These are phyloP conservation scores for Trichoderma polysporum DNA, from an alignment of 2,329 filamentous ascomycete genomes.

Conservation along the genomic window DNA sequence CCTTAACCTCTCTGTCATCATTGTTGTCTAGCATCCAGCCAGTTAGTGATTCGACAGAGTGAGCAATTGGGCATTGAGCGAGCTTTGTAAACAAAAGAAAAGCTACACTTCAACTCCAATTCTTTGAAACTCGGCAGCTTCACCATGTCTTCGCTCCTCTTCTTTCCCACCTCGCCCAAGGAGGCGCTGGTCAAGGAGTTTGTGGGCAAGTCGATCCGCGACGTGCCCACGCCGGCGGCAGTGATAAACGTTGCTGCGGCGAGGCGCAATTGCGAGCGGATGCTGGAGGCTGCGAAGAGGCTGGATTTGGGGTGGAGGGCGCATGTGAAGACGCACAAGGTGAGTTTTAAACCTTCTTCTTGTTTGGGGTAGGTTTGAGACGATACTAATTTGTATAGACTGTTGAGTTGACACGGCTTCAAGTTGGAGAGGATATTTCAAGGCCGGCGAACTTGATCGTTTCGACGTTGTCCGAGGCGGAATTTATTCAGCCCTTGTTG, in stretches of 20 bases:
- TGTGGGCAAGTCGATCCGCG: conserved; percentile 58
- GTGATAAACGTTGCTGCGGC: conserved; percentile 68
- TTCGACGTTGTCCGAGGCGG: conserved; percentile 73
- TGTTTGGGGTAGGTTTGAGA: neutral
- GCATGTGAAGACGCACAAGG: conserved; percentile 84
- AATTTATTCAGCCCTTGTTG: conserved; percentile 62
- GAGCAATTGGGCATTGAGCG: neutral
- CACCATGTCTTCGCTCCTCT: conserved; percentile 26
- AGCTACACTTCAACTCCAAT: neutral
- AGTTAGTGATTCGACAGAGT: neutral
- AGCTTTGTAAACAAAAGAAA: neutral
- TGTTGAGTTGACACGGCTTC: conserved; percentile 62
- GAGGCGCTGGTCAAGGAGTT: conserved; percentile 27
- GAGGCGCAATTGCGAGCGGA: conserved; percentile 65
- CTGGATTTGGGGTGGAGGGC: conserved; percentile 68
- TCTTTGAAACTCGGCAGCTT: neutral
- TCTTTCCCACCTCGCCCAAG: conserved; percentile 29
- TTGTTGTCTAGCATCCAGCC: neutral
- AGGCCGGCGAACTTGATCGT: conserved; percentile 62
- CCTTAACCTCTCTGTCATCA: neutral
- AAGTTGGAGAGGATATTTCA: conserved; percentile 60
- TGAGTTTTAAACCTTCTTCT: conserved; percentile 31
- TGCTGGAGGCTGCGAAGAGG: conserved; percentile 62
- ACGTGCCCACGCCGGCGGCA: conserved; percentile 64
- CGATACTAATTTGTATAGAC: conserved; percentile 49